phyloP scores from a whole-genome alignment of 441 rosid genomes.

The Eutrema salsugineum region DNA sequence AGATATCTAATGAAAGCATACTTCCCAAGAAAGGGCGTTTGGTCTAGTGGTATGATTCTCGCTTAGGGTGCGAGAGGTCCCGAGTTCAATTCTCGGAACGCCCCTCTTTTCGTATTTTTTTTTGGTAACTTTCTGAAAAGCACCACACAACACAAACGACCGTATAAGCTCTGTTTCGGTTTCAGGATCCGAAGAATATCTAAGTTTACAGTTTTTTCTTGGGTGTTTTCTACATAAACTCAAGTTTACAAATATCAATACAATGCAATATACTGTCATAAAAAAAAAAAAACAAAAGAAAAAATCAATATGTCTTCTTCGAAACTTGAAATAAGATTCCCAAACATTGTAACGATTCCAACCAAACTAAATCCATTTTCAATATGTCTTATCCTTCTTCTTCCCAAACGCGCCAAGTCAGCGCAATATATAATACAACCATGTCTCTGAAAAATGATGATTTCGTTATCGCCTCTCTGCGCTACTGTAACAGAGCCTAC shows the following conservation, averaged over 20 bases:
- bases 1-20: neutral
- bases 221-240: neutral
- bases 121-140: neutral
- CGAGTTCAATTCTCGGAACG: constrained; percentile 42
- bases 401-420: neutral
- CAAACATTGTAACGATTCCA: too few relatives aligned
- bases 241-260: neutral
- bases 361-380: neutral
- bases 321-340: neutral
- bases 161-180: too few relatives aligned
- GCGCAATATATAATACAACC: neutral
- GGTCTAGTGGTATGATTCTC: constrained; percentile 82
- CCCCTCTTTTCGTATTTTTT: neutral
- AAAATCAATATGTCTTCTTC: neutral
- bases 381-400: neutral
- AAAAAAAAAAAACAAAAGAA: too few relatives aligned
- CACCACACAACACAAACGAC: neutral
- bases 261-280: neutral
- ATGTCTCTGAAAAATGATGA: neutral
- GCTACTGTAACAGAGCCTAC: constrained; percentile 30
- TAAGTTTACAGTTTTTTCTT: neutral
- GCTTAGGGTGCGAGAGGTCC: constrained; percentile 84
- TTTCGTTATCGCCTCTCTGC: neutral
- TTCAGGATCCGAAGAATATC: neutral
- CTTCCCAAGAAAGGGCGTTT: constrained; percentile 35